Evolutionary conservation across 2,329 filamentous ascomycete species (phyloP), one percentile per base, ranked within the genome.

Genomic region (Arthrocladium fulminans): DNA sequence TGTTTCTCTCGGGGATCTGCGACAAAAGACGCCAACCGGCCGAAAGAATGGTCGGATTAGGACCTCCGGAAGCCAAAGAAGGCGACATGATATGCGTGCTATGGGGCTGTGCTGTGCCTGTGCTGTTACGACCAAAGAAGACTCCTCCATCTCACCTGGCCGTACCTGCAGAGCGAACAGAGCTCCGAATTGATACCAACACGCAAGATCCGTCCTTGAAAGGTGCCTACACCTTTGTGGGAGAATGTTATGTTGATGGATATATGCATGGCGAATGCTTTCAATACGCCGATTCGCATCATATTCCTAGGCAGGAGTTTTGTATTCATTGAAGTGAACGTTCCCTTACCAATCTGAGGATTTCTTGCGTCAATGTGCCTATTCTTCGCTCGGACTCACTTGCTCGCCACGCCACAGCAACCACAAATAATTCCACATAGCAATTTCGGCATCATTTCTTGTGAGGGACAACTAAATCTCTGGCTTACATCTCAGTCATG

Each of bases 61-160:
- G 25, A 9, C 45, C 45, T 42, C 8, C 4, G 13, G 15, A 40
- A 29, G 19, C 37, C 7, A 17, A 43, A 22, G 12, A 7, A 9
- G 63, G 63, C 5, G 62, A 65, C 47, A 51, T 56, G 7, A 51
- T 65, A 9, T 63, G 56, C 3, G 52, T 66, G 20, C 9, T 66
- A 5, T 61, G 61, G 20, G 63, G 62, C 0, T 67, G 64, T 40
- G 64, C 59, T 42, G 64, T 67, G 3, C 64, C 64, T 2, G 55
- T 66, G 15, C 51, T 66, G 0, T 37, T 67, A 3, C 51, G 62
- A 42, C 39, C 19, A 23, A 20, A 9, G 39, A 29, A 13, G 27
- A 13, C 7, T 29, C 13, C 13, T 7, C 7, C 27, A 38, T 38
- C 34, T 38, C 19, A 38, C 15, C 34, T 29, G 13, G 27, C 27